Conservation (phyloP, 371 early-diverging fungal genomes). For the Actinomucor elegans region DNA sequence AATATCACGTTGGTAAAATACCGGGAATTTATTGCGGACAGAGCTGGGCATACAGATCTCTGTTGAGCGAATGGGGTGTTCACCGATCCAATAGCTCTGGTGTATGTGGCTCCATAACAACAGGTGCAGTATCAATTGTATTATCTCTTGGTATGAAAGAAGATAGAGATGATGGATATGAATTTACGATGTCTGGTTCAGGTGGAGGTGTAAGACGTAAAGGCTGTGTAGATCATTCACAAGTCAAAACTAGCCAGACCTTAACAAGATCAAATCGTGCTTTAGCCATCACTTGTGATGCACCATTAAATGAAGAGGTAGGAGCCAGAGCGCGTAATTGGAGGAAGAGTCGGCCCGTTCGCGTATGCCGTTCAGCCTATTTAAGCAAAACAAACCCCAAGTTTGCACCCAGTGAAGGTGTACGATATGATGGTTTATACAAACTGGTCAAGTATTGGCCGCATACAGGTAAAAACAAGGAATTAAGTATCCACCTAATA, state of each 20-base stretch:
- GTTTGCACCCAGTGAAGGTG: constrained; percentile 46
- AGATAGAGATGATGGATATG: constrained; percentile 57
- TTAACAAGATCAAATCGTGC: constrained; percentile 49
- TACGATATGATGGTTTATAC: constrained; percentile 70
- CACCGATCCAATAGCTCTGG: constrained; percentile 55
- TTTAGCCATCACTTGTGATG: constrained; percentile 58
- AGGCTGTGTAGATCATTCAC: not conserved
- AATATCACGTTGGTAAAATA: constrained; percentile 52
- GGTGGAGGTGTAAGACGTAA: constrained; percentile 46
- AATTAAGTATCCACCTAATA: no score
- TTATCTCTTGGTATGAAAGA: constrained; percentile 55
- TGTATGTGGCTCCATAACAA: constrained; percentile 42
- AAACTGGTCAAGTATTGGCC: constrained; percentile 67
- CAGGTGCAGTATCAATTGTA: constrained; percentile 55
- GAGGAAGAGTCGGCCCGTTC: constrained; percentile 55
- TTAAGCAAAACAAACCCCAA: constrained; percentile 39
- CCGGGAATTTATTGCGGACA: constrained; percentile 65
- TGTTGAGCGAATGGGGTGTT: constrained; percentile 52
- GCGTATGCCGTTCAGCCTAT: constrained; percentile 49
- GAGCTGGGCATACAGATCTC: constrained; percentile 44
- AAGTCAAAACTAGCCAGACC: constrained; percentile 39
- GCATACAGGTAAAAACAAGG: constrained; percentile 33
- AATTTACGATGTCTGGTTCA: constrained; percentile 58
- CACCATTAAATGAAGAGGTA: constrained; percentile 29
- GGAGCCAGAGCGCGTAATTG: constrained; percentile 57